These are phyloP conservation scores for Scleroderma bovista DNA, from an alignment of 768 basidiomycete species.

Conservation along the genomic window DNA sequence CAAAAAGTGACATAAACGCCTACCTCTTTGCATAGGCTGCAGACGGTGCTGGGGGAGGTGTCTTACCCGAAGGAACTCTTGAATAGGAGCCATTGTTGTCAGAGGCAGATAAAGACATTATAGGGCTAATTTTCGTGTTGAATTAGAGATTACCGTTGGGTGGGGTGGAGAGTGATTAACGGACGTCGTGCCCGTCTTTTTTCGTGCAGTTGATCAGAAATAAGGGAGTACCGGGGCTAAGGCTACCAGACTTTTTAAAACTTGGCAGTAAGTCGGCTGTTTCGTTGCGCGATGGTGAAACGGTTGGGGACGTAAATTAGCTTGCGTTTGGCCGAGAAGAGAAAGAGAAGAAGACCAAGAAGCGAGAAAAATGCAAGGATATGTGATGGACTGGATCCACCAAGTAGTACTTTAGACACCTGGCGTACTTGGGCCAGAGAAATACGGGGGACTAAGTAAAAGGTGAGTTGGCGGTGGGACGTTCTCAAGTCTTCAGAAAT, in stretches of 20 bases:
- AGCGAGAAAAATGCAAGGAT: conserved; percentile 24
- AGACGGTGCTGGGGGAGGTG: conserved; percentile 85
- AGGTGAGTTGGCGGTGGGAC: conserved; percentile 31
- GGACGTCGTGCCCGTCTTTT: conserved; percentile 24
- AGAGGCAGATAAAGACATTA: conserved; percentile 89
- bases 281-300: conserved; percentile 17
- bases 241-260: conserved; percentile 12
- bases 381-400: conserved; percentile 28
- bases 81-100: conserved; percentile 80
- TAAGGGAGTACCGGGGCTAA: conserved; percentile 15
- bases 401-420: conserved; percentile 27
- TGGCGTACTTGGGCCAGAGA: conserved; percentile 32
- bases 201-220: conserved; percentile 23
- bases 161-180: conserved; percentile 30
- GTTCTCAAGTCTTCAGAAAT: conserved; percentile 14
- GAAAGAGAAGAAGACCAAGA: conserved; percentile 11
- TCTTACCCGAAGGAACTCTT: conserved; percentile 81
- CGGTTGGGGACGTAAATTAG: conserved; percentile 26
- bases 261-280: conserved; percentile 11
- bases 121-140: conserved; percentile 48
- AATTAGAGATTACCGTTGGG: conserved; percentile 76
- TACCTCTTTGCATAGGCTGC: conserved; percentile 87
- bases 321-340: conserved; percentile 23
- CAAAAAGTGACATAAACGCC: conserved; percentile 16
- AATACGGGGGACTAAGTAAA: conserved; percentile 35